Conservation (phyloP, 1,284 basidiomycete species). For the Pascua guehoae region DNA sequence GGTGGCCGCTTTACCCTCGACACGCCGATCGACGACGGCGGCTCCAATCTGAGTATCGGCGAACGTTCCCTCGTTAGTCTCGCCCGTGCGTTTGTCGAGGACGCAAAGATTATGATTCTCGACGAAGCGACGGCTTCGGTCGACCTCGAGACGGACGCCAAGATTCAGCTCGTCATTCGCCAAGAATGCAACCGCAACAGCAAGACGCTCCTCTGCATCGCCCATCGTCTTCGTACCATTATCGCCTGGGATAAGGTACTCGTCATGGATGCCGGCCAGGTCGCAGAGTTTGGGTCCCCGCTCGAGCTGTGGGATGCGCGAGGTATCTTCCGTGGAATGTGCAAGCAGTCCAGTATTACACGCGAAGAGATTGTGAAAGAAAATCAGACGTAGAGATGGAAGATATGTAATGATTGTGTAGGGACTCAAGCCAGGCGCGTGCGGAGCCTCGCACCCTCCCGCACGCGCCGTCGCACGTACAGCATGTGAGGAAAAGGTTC, state of each 20-base stretch:
- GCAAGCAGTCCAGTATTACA: slow-evolving; percentile 54
- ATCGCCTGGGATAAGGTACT: slow-evolving; percentile 70
- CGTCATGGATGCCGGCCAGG: slow-evolving; percentile 63
- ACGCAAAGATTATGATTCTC: slow-evolving; percentile 55
- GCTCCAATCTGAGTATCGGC: slow-evolving; percentile 60
- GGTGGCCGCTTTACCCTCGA: slow-evolving; percentile 54
- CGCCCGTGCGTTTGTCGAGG: slow-evolving; percentile 62
- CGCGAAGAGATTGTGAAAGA: slow-evolving; percentile 38
- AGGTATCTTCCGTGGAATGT: slow-evolving; percentile 66
- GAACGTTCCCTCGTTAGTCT: slow-evolving; percentile 64
- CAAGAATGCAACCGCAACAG: slow-evolving; percentile 56
- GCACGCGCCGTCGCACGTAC: too few relatives aligned
- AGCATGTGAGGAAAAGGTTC: too few relatives aligned
- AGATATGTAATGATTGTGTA: too few relatives aligned
- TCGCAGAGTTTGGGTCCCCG: slow-evolving; percentile 71
- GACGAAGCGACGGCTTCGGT: slow-evolving; percentile 53
- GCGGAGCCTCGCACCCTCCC: too few relatives aligned
- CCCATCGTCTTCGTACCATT: slow-evolving; percentile 65
- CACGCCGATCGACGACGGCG: slow-evolving; percentile 62
- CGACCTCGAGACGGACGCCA: slow-evolving; percentile 65
- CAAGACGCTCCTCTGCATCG: slow-evolving; percentile 60
- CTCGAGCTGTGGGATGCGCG: slow-evolving; percentile 57
- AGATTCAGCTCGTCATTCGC: slow-evolving; percentile 65
- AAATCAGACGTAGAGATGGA: too few relatives aligned
- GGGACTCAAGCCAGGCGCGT: too few relatives aligned